Evolutionary conservation across 2,329 filamentous ascomycete species (phyloP).

Genomic region (Neonectria punicea): DNA sequence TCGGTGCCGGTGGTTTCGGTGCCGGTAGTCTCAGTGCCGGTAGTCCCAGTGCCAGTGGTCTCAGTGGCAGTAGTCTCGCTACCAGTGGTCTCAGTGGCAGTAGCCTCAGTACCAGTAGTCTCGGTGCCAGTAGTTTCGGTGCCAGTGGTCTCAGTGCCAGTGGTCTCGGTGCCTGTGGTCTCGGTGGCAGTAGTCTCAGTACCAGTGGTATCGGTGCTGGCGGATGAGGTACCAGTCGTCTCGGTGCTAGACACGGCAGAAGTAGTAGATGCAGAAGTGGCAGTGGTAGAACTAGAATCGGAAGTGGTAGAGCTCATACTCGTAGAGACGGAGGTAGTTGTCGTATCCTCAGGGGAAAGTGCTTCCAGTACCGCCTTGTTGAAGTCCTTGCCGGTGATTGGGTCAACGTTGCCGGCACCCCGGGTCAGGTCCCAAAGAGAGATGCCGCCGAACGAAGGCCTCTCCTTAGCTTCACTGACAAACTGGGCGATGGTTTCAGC

Average conservation of each 20-base stretch:
- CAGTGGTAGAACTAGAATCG: constrained; percentile 19
- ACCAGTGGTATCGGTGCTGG: neutral
- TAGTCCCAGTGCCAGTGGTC: constrained; percentile 2
- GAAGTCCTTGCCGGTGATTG: constrained; percentile 47
- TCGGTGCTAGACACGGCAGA: constrained; percentile 7
- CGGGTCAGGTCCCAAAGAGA: constrained; percentile 58
- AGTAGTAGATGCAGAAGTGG: constrained; percentile 26
- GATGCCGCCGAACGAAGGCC: constrained; percentile 56
- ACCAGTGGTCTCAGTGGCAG: constrained; percentile 8
- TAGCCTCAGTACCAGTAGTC: constrained; percentile 5
- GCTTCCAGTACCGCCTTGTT: constrained; percentile 37
- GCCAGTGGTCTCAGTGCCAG: neutral
- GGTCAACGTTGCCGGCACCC: constrained; percentile 45
- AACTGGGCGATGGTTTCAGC: constrained; percentile 49
- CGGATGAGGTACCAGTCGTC: neutral
- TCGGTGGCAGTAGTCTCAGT: neutral
- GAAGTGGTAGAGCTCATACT: constrained; percentile 18
- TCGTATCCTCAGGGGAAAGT: constrained; percentile 21
- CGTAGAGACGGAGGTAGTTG: constrained; percentile 22
- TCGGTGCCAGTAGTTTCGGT: constrained; percentile 5
- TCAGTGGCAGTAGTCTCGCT: neutral
- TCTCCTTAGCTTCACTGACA: constrained; percentile 52
- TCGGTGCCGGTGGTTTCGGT: constrained; percentile 15
- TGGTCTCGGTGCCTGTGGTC: neutral
- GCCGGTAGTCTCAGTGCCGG: constrained; percentile 1